Evolutionary conservation across 1,284 basidiomycete species (phyloP).

Genomic region (Rhodotorula sp.): DNA sequence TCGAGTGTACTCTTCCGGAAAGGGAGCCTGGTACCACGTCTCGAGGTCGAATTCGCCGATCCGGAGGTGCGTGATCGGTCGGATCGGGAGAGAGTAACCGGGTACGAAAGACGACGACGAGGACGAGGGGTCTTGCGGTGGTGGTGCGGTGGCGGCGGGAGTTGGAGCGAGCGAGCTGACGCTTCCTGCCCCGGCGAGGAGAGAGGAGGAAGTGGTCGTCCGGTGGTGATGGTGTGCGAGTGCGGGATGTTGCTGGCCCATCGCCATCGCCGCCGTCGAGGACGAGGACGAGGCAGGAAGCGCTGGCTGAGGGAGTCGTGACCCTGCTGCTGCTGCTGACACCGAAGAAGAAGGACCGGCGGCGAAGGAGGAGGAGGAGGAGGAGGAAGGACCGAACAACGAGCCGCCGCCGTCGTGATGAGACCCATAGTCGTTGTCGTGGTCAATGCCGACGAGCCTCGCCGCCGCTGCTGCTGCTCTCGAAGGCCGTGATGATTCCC

Average conservation of each 20-base stretch:
- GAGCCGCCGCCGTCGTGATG: background rate
- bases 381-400: background rate
- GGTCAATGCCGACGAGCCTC: background rate
- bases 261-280: background rate
- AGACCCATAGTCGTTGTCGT: background rate
- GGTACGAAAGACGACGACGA: background rate
- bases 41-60: conserved; percentile 59
- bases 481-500: background rate
- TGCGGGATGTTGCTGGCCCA: too few species aligned
- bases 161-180: too few species aligned
- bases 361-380: background rate
- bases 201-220: background rate
- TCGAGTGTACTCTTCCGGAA: conserved; percentile 93
- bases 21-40: conserved; percentile 98
- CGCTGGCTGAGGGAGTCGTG: too few species aligned
- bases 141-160: background rate
- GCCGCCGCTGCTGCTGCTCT: background rate
- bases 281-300: background rate
- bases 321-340: too few species aligned
- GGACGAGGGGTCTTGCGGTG: background rate
- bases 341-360: too few species aligned
- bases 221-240: background rate
- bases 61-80: conserved; percentile 23
- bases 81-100: conserved; percentile 9
- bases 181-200: background rate